Conservation (phyloP, 495 filamentous ascomycete genomes). For the Aspergillus incahuasiensis region DNA sequence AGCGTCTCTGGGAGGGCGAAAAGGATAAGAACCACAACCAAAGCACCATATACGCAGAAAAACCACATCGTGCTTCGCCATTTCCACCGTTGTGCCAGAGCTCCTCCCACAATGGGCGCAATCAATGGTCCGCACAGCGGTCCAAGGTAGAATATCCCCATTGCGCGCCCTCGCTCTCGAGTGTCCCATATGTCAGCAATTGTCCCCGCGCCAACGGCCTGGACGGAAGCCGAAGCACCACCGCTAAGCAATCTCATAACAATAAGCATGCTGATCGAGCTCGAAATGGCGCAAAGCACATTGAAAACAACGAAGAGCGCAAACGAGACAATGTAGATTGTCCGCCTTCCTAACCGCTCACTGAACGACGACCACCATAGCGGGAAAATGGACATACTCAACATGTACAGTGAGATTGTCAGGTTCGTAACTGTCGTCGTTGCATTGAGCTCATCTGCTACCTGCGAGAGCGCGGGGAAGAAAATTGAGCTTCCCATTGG, state of each 20-base stretch:
- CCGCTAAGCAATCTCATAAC: slow-evolving; percentile 78
- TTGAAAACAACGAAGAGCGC: slow-evolving; percentile 74
- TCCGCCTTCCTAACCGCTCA: slow-evolving; percentile 74
- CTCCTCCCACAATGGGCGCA: slow-evolving; percentile 83
- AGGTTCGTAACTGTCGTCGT: slow-evolving; percentile 73
- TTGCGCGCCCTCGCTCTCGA: slow-evolving; percentile 75
- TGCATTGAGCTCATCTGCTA: slow-evolving; percentile 60
- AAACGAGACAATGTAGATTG: slow-evolving; percentile 83
- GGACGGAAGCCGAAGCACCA: slow-evolving; percentile 80
- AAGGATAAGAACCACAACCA: slow-evolving; percentile 57
- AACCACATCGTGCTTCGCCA: slow-evolving; percentile 93
- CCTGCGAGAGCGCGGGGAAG: slow-evolving; percentile 69
- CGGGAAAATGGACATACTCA: slow-evolving; percentile 84
- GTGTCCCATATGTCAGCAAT: slow-evolving; percentile 90
- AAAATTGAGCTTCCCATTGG: slow-evolving; percentile 86
- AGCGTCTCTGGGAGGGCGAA: slow-evolving; percentile 72
- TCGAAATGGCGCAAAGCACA: slow-evolving; percentile 64
- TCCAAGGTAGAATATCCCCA: slow-evolving; percentile 90
- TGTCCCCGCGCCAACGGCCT: slow-evolving; percentile 89
- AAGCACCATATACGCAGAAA: slow-evolving; percentile 67
- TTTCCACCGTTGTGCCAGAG: slow-evolving; percentile 61
- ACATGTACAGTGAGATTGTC: slow-evolving; percentile 83
- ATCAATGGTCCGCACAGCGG: slow-evolving; percentile 83
- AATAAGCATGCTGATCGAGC: slow-evolving; percentile 78
- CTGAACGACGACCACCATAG: slow-evolving; percentile 95